Conservation (phyloP, 1,284 basidiomycete species). For the Peniophora sp. region DNA sequence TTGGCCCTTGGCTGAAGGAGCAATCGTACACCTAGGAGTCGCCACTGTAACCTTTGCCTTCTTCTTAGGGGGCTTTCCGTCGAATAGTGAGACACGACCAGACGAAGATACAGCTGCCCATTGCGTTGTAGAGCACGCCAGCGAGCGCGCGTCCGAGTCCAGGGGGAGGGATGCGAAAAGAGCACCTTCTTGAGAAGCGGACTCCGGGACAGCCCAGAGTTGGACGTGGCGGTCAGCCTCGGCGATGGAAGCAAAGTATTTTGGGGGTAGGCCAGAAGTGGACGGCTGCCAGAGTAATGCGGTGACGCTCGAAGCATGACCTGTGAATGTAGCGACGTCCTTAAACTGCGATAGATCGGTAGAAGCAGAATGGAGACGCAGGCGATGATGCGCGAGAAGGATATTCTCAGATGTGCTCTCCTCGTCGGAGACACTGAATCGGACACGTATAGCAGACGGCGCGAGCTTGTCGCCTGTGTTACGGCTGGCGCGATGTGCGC, state of each 20-base stretch:
- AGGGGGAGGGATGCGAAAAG: conserved; percentile 60
- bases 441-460: conserved; percentile 42
- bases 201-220: conserved; percentile 47
- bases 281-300: conserved; percentile 35
- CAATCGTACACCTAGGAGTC: conserved; percentile 40
- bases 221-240: conserved; percentile 73
- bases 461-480: conserved; percentile 50
- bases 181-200: conserved; percentile 38
- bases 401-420: conserved; percentile 26
- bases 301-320: conserved; percentile 55
- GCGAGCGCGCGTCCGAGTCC: conserved; percentile 55
- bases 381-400: conserved; percentile 52
- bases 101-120: conserved; percentile 59
- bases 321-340: conserved; percentile 48
- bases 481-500: conserved; percentile 38
- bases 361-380: conserved; percentile 40
- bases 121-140: conserved; percentile 38
- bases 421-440: conserved; percentile 27
- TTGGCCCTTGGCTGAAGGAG: conserved; percentile 31
- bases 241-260: conserved; percentile 62
- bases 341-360: conserved; percentile 31
- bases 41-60: conserved; percentile 42
- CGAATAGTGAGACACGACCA: conserved; percentile 60
- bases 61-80: conserved; percentile 32
- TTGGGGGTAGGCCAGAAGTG: conserved; percentile 23